phyloP scores from a whole-genome alignment of 2,329 filamentous ascomycete genomes.

The Aspergillus chevalieri region DNA sequence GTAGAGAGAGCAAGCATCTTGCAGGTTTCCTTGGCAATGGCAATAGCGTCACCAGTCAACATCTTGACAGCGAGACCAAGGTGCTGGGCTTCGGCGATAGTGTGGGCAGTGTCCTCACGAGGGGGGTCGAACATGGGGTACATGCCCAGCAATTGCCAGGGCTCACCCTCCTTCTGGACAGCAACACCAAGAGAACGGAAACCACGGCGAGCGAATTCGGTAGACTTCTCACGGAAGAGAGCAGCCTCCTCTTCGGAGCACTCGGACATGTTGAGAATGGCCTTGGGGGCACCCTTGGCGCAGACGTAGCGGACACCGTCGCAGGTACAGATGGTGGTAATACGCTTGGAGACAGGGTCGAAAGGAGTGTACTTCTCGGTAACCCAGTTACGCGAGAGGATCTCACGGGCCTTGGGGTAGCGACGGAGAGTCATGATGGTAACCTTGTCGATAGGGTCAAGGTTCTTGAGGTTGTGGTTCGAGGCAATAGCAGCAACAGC shows the following conservation, averaged over 20 bases:
- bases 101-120: slow-evolving; percentile 71
- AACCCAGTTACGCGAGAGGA: slow-evolving; percentile 67
- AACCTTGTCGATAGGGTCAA: slow-evolving; percentile 74
- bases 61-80: slow-evolving; percentile 75
- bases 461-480: slow-evolving; percentile 71
- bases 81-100: slow-evolving; percentile 68
- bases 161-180: slow-evolving; percentile 69
- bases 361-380: slow-evolving; percentile 67
- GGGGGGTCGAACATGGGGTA: slow-evolving; percentile 76
- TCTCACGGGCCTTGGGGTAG: slow-evolving; percentile 71
- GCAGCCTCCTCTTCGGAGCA: slow-evolving; percentile 60
- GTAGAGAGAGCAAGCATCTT: slow-evolving; percentile 74
- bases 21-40: slow-evolving; percentile 75
- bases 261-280: slow-evolving; percentile 63
- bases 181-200: slow-evolving; percentile 76
- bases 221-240: slow-evolving; percentile 66
- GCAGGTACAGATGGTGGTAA: slow-evolving; percentile 63
- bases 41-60: slow-evolving; percentile 74
- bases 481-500: slow-evolving; percentile 70
- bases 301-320: slow-evolving; percentile 66
- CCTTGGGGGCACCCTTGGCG: slow-evolving; percentile 72
- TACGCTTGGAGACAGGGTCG: slow-evolving; percentile 74
- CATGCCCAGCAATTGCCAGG: slow-evolving; percentile 68
- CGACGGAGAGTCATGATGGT: slow-evolving; percentile 69
- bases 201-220: slow-evolving; percentile 70